Evolutionary conservation across 805 yeast genomes (phyloP), one percentile per base, ranked within the genome.

Genomic region (Phaffomyces antillensis): DNA sequence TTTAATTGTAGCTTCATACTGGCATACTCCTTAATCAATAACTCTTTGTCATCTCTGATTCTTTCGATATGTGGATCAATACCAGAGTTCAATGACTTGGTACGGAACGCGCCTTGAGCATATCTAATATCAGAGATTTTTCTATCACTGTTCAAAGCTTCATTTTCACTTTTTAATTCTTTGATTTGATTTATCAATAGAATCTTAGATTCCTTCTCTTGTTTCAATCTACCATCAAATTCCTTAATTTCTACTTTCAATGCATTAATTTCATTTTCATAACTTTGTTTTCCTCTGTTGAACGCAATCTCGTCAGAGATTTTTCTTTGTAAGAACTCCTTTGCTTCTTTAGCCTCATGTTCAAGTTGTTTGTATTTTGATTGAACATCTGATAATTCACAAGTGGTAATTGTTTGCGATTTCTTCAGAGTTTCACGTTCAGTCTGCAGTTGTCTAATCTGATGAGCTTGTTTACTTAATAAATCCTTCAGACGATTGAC

Each of bases 1-100:
- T 77, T 74, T 20, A 80, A 58, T 47, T 75, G 74, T 9, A 77
- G 59, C 43, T 72, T 75, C 51, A 80, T 62, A 28, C 63, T 63
- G 12, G 75, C 71, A 53, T 67, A 76, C 39, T 77, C 81, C 42
- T 62, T 52, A 26, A 50, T 52, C 45, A 56, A 39, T 10, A 49
- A 48, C 23, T 60, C 60, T 35, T 62, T 54, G 17, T 59, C 63
- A 37, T 50, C 56, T 16, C 46, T 52, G 13, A 58, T 43, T 17
- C 50, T 46, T 5, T 58, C 62, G 30, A 58, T 36, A 23, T 57
- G 51, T 20, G 42, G 40, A 36, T 56, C 58, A 31, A 45, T 32
- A 25, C 50, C 51, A 9, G 50, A 45, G 35, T 49, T 54, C 42
- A 53, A 11, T 20, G 61, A 47, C 49, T 59, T 51, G 2, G 53